phyloP scores from a whole-genome alignment of 2,329 filamentous ascomycete species.

The Aspergillus flavus region DNA sequence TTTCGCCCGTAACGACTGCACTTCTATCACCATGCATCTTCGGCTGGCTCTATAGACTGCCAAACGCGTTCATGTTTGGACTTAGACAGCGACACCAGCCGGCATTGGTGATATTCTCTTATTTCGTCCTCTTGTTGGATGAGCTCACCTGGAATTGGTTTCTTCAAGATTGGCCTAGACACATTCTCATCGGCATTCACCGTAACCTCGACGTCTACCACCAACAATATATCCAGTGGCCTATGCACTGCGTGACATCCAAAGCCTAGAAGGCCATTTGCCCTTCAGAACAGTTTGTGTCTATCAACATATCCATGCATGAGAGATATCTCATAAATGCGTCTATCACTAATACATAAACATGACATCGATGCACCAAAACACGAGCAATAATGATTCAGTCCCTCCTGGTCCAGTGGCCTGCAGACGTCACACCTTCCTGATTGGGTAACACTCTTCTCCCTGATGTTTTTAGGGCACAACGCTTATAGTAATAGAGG shows the following conservation, averaged over 20 bases:
- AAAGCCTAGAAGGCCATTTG: neutral
- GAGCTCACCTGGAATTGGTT: slow-evolving; percentile 17
- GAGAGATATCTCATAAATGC: neutral
- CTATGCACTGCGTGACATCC: neutral
- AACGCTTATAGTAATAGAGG: too few species aligned
- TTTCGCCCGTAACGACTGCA: neutral
- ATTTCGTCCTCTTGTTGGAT: slow-evolving; percentile 14
- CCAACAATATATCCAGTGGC: slow-evolving; percentile 7
- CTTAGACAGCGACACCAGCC: slow-evolving; percentile 5
- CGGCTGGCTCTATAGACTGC: slow-evolving; percentile 16
- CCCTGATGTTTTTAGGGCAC: too few species aligned
- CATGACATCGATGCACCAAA: neutral
- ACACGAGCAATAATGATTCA: too few species aligned
- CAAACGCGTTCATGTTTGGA: slow-evolving; percentile 10
- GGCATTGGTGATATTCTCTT: slow-evolving; percentile 12
- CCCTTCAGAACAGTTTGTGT: neutral
- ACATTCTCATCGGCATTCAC: slow-evolving; percentile 14
- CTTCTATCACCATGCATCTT: slow-evolving; percentile 11
- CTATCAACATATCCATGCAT: too few species aligned
- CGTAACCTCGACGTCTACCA: slow-evolving; percentile 2
- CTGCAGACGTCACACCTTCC: too few species aligned
- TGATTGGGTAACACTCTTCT: too few species aligned
- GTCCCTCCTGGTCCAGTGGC: too few species aligned
- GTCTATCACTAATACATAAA: neutral
- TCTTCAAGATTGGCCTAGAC: slow-evolving; percentile 15